phyloP scores from a whole-genome alignment of 192 early-diverging fungal genomes.

The Rhizophagus clarus region DNA sequence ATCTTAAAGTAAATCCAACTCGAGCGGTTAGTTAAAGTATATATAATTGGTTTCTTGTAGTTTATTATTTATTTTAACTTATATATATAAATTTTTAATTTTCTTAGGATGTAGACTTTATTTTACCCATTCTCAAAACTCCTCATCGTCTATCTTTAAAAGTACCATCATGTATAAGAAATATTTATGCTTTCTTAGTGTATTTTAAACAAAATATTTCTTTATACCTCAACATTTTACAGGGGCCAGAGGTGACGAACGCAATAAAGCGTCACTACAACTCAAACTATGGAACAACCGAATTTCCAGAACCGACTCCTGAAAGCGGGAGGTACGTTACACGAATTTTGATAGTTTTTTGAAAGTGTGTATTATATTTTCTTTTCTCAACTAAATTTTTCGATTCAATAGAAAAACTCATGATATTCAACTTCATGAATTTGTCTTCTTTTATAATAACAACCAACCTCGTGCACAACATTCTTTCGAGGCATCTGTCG shows the following conservation, averaged over 20 bases:
- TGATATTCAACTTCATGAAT: constrained; percentile 44
- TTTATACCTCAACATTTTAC: constrained; percentile 44
- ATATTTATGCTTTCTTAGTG: constrained; percentile 63
- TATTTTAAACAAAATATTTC: constrained; percentile 64
- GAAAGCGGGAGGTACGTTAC: constrained; percentile 15
- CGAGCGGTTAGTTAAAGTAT: constrained; percentile 49
- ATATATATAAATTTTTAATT: background rate
- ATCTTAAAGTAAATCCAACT: constrained; percentile 64
- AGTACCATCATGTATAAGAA: constrained; percentile 57
- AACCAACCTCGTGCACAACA: constrained; percentile 35
- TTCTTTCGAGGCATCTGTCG: constrained; percentile 49
- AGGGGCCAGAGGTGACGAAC: constrained; percentile 43
- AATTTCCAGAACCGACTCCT: background rate
- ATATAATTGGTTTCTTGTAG: background rate
- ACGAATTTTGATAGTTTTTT: background rate
- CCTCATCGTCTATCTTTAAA: constrained; percentile 44
- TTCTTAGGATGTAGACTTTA: constrained; percentile 84
- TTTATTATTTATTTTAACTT: background rate
- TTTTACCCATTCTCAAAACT: constrained; percentile 61
- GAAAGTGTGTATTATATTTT: background rate
- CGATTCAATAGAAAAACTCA: constrained; percentile 15
- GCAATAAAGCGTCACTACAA: constrained; percentile 44
- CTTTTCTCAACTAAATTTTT: background rate
- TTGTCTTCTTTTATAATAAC: constrained; percentile 58
- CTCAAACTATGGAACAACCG: constrained; percentile 39